Conservation (phyloP, 2,329 filamentous ascomycete species). For the Cladosporium sp. region DNA sequence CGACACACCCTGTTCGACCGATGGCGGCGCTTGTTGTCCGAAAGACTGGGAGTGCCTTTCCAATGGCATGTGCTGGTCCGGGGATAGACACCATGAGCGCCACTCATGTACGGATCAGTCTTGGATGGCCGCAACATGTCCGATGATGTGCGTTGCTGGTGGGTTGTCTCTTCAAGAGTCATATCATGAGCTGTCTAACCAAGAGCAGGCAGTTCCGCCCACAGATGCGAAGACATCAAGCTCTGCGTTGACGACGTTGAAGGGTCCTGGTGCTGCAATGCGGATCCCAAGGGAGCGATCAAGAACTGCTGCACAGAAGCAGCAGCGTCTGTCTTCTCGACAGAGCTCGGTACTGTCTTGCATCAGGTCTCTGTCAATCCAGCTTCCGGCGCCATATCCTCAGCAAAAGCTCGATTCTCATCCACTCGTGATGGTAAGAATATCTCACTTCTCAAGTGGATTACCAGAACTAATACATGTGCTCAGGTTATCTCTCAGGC, state of each 20-base stretch:
- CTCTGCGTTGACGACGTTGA: conserved; percentile 7
- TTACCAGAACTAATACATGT: neutral
- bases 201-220: neutral
- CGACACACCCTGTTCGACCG: conserved; percentile 31
- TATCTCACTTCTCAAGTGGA: neutral
- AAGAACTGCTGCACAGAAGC: conserved; percentile 6
- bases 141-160: conserved; percentile 2
- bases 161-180: neutral
- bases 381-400: neutral
- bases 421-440: neutral
- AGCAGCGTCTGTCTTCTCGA: conserved; percentile 1
- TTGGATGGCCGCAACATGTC: conserved; percentile 28
- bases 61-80: conserved; percentile 38
- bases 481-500: neutral
- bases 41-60: conserved; percentile 38
- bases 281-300: neutral
- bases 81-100: conserved; percentile 32
- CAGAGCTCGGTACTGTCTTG: neutral
- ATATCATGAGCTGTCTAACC: neutral
- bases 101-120: conserved; percentile 40
- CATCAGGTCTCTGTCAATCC: neutral
- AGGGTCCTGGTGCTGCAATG: conserved; percentile 6
- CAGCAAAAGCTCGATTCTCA: neutral
- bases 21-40: conserved; percentile 39
- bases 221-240: conserved; percentile 7